These are phyloP conservation scores for Syzygium aromaticum DNA, from an alignment of 345 rosid species.

Conservation along the genomic window DNA sequence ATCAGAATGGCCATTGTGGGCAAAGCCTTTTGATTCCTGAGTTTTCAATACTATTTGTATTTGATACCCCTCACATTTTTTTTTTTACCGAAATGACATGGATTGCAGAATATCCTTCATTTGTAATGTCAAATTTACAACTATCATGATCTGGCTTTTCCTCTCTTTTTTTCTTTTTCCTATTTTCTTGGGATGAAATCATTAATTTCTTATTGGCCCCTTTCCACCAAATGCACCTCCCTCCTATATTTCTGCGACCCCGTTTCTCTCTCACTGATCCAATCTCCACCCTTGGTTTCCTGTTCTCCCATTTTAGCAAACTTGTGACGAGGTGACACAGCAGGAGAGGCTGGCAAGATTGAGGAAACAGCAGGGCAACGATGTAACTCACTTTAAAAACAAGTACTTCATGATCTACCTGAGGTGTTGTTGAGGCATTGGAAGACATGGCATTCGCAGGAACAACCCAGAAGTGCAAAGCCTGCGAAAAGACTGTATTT, in stretches of 20 bases:
- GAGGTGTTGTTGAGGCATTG: not conserved
- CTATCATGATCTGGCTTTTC: not conserved
- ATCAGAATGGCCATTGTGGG: not conserved
- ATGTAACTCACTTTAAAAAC: not conserved
- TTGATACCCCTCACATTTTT: not conserved
- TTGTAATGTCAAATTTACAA: not conserved
- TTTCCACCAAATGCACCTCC: not conserved
- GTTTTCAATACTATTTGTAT: not conserved
- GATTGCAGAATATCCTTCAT: not conserved
- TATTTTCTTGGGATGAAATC: not conserved
- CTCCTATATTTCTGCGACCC: not conserved
- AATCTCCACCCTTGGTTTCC: not conserved
- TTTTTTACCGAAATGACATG: not conserved
- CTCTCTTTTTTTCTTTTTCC: not conserved
- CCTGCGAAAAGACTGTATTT: conserved; percentile 57
- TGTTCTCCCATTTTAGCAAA: not conserved
- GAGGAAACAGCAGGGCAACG: not conserved
- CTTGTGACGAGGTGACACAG: not conserved
- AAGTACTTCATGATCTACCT: not conserved
- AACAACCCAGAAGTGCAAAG: conserved; percentile 47
- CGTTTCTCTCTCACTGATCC: not conserved
- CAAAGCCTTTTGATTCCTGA: not conserved
- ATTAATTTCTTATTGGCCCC: not conserved
- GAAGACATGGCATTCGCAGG: conserved; percentile 33
- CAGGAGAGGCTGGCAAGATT: not conserved